Evolutionary conservation across 768 basidiomycete species (phyloP).

Genomic region (Collybia nuda): DNA sequence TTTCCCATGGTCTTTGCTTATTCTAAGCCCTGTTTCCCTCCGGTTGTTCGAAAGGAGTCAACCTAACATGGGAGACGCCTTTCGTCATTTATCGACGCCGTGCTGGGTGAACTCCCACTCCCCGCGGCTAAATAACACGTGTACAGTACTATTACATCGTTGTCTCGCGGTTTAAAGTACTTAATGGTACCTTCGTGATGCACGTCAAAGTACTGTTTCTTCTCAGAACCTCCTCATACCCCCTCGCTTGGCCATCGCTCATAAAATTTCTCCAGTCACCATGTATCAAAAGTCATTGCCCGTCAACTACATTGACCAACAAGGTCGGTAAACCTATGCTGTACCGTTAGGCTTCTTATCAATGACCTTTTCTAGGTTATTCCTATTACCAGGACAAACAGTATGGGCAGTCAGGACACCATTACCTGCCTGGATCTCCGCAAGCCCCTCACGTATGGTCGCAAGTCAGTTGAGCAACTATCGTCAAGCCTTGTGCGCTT

Average conservation of each 20-base stretch:
- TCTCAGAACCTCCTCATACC: constrained; percentile 1
- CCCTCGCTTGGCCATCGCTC: neutral
- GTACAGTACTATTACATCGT: constrained; percentile 2
- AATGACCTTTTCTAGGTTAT: constrained; percentile 4
- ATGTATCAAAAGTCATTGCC: constrained; percentile 16
- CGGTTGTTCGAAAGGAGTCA: constrained; percentile 4
- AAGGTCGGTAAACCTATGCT: constrained; percentile 3
- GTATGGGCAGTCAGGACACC: neutral
- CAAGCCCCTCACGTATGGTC: neutral
- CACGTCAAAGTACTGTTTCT: neutral
- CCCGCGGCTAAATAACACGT: constrained; percentile 17
- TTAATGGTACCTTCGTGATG: no score
- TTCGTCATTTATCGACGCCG: constrained; percentile 8
- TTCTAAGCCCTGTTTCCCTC: constrained; percentile 9
- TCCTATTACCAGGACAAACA: constrained; percentile 9
- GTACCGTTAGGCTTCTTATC: neutral
- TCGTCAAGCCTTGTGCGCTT: neutral
- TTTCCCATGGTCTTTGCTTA: constrained; percentile 10
- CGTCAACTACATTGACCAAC: constrained; percentile 3
- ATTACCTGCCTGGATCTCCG: neutral
- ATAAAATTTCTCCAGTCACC: neutral
- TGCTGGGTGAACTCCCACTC: constrained; percentile 8
- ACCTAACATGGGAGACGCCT: constrained; percentile 12
- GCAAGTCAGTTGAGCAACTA: no score
- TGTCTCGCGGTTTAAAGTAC: no score